Percentiles rank a stretch among this genome's conserved stretches.
phyloP scores from a whole-genome alignment of 805 yeast genomes.

The Yamadazyma philogaea region DNA sequence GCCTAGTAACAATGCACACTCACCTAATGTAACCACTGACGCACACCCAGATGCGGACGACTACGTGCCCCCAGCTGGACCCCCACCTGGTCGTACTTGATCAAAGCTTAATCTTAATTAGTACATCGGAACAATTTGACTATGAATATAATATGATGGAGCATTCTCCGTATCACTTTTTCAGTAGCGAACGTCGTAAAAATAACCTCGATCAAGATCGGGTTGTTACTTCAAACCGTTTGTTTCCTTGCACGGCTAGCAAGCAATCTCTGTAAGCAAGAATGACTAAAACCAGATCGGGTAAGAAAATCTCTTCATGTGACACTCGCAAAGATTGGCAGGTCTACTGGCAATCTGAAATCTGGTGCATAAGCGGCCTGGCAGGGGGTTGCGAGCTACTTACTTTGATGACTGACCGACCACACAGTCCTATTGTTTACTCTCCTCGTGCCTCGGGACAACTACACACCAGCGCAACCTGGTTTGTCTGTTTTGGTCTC shows the following conservation, averaged over 20 bases:
- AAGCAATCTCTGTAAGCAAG: background rate
- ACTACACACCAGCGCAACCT: too few relatives aligned
- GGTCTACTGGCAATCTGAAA: background rate
- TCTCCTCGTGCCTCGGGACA: too few relatives aligned
- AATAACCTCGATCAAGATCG: too few relatives aligned
- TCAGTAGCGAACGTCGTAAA: too few relatives aligned
- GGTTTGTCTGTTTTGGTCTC: background rate
- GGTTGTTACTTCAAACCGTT: too few relatives aligned
- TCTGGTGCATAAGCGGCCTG: too few relatives aligned
- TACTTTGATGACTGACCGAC: too few relatives aligned
- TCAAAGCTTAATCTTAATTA: too few relatives aligned
- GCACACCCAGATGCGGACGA: background rate
- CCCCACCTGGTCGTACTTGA: slow-evolving; percentile 2
- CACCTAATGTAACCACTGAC: background rate
- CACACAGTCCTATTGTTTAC: too few relatives aligned
- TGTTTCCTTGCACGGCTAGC: background rate
- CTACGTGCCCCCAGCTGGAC: slow-evolving; percentile 2
- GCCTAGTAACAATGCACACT: background rate
- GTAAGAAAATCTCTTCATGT: background rate
- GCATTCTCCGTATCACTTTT: background rate
- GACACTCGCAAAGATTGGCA: background rate
- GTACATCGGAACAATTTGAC: background rate
- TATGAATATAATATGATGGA: background rate
- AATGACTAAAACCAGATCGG: background rate
- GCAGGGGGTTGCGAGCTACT: background rate